Base-by-base conservation (phyloP, 176 grass and related monocot species). In the Aegilops sharonensis region DNA sequence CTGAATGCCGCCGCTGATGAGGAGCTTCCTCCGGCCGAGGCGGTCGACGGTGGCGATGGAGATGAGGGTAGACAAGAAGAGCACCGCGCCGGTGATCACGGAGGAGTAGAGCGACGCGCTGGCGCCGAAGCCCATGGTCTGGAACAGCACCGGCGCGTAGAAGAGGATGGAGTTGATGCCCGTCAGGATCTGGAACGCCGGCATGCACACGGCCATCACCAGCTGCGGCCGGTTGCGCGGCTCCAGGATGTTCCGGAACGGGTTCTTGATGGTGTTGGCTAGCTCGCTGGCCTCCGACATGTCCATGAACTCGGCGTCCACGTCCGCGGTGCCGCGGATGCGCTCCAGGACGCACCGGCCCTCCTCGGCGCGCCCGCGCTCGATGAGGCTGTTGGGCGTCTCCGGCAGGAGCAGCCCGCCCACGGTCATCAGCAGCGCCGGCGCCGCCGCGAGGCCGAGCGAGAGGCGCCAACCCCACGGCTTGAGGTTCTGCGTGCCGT, bases 391-490 rank as follows among this genome's bases (percentile, higher is more conserved):
- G 83, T 97, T 97, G 64, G 95, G 95, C 4, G 95, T 97, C 91
- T 97, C 95, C 17, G 95, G 95, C 8, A 97, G 89, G 39, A 97
- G n/a, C 21, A 90, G 37, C 56, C 95, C 95, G 36, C 89, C 92
- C 2, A 94, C 25, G 8, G 95, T 97, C 95, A 97, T 97, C 34
- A 94, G 68, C 18, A 93, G n/a, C 27, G 95, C 96, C 32, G 96
- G 93, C 15, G 27, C 83, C 20, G 89, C 93, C 0, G 93, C 96
- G 0, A 98, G 90, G 8, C 96, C 96, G 2, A 98, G 90, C 23
- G 96, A 98, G 57, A 98, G 90, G 0, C 96, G 93, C 96, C 96
- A 98, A 0, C 96, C 96, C 96, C 93, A 95, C 1, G 96, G 91
- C 37, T 77, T 84, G 70, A 98, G 82, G 68, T 92, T 93, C 88